A percentile compares a stretch with the other conserved stretches of the same genome.
Conservation (phyloP, 23 red algal genomes). For the Gracilaria gracilis region DNA sequence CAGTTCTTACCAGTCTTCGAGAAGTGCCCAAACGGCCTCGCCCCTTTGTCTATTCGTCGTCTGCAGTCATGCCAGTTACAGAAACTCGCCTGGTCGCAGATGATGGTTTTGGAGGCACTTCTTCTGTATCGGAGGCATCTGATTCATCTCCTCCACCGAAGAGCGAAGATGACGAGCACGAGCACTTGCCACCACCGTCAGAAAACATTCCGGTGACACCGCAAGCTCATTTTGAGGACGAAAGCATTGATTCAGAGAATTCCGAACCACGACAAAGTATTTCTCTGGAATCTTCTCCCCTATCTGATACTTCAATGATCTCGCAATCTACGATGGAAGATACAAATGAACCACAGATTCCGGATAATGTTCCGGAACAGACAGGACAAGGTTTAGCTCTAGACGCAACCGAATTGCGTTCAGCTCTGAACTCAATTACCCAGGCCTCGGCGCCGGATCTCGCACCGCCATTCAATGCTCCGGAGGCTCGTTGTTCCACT, state of each 20-base stretch:
- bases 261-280: background rate
- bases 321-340: background rate
- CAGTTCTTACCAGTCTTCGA: slow-evolving; percentile 26
- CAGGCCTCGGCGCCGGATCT: background rate
- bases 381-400: background rate
- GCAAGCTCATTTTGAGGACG: slow-evolving; percentile 8
- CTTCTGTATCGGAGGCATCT: background rate
- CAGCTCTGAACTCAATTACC: background rate
- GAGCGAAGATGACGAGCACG: background rate
- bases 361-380: background rate
- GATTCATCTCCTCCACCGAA: background rate
- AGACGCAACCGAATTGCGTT: background rate
- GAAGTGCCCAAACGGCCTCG: slow-evolving; percentile 25
- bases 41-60: background rate
- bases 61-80: background rate
- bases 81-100: background rate
- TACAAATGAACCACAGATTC: background rate
- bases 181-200: background rate
- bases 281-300: background rate
- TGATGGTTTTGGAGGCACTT: background rate
- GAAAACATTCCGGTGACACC: background rate
- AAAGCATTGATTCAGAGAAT: background rate
- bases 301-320: background rate
- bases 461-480: background rate
- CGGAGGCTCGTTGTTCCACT: background rate